Evolutionary conservation across 2,329 filamentous ascomycete species (phyloP), one percentile per base, ranked within the genome.

Genomic region (Plenodomus lindquistii): DNA sequence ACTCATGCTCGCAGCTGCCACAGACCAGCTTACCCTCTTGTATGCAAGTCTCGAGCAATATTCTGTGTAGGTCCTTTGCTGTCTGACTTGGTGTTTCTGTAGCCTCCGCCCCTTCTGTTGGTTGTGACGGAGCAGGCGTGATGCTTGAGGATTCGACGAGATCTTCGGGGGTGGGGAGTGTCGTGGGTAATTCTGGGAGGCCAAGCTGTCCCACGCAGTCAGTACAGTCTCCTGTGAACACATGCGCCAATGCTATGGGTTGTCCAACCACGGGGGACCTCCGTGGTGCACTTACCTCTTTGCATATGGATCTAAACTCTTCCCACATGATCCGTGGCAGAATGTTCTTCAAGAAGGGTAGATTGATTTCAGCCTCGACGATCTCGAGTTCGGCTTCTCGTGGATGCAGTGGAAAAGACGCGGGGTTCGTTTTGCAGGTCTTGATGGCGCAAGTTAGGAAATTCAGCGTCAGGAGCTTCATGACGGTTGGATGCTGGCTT

Each of bases 391-490:
- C 91, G 43, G 90, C 92, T 65, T 97, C 91, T 65, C 87, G 87
- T 46, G 94, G 93, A 73, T 97, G 94, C 15, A 99, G 82, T 2
- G 94, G 94, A 69, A 95, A 97, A 19, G 91, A 90, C 43, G 82
- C 77, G 5, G 87, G 79, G 24, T 87, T 86, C 48, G 85, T 83
- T 77, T 95, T 96, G 87, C 94, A 99, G 47, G 88, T 81, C 80
- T 97, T 97, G 70, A 95, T 88, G 54, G 94, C 93, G 80, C 94
- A 99, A 65, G 91, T 94, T 58, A 97, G 80, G 75, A 99, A 99
- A 77, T 97, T 97, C 66, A 96, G 86, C 52, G 91, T 97, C 43
- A 97, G 84, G 55, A 97, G 80, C 75, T 97, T 97, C 94, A 99
- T 99, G 44, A 13, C 27, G 27, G 15, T 15, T 7, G 27, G 5